These are phyloP conservation scores for Linnemannia zychae DNA, from an alignment of 192 early-diverging fungal species.

Conservation along the genomic window DNA sequence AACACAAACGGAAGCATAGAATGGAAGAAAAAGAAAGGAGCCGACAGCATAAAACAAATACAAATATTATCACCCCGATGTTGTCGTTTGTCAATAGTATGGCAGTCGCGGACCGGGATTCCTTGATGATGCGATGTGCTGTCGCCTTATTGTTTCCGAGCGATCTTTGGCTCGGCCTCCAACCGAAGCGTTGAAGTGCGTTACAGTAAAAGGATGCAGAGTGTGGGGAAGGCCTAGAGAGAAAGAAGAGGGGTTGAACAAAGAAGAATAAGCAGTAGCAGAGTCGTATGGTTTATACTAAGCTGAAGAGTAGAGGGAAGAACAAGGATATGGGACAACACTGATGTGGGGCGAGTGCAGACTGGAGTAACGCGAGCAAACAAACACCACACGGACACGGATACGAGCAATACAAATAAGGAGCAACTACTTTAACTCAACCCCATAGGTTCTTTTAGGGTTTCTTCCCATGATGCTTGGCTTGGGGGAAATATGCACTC, in stretches of 20 bases:
- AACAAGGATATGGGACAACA: not conserved
- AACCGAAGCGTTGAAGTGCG: too few relatives aligned
- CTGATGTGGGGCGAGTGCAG: not conserved
- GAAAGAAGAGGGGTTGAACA: not conserved
- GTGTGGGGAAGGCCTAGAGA: not conserved
- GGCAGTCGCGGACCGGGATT: too few relatives aligned
- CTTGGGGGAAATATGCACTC: not conserved
- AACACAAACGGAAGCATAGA: too few relatives aligned
- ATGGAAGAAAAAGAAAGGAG: not conserved
- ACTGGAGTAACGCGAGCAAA: not conserved
- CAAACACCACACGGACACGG: not conserved
- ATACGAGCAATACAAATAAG: not conserved
- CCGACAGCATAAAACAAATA: not conserved
- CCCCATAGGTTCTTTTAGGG: constrained; percentile 13
- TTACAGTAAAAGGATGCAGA: not conserved
- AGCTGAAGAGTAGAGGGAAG: not conserved
- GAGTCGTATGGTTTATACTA: not conserved
- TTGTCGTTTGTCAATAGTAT: too few relatives aligned
- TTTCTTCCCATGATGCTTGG: constrained; percentile 1
- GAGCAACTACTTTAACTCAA: not conserved
- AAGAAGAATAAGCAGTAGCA: not conserved
- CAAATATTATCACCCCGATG: too few relatives aligned
- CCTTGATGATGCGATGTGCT: too few relatives aligned
- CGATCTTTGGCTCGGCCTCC: too few relatives aligned
- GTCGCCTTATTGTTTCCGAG: too few relatives aligned